These are phyloP conservation scores for Phialocephala subalpina DNA, from an alignment of 2,329 filamentous ascomycete genomes.

Conservation along the genomic window DNA sequence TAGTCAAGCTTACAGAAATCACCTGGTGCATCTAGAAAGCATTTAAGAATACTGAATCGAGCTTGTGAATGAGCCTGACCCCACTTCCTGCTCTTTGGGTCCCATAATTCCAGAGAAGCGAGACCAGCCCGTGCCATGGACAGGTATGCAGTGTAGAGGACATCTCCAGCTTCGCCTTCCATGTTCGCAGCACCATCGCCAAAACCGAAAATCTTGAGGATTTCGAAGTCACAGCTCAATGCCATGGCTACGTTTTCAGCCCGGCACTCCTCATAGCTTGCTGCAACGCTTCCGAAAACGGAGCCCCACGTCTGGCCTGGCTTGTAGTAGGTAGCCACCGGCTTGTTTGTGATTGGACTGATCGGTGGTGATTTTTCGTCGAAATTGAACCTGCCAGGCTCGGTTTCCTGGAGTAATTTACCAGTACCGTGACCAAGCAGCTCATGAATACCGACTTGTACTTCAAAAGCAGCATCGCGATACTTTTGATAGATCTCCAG, in stretches of 20 bases:
- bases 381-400: conserved; percentile 86
- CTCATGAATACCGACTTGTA: conserved; percentile 95
- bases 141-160: conserved; percentile 88
- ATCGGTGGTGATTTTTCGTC: conserved; percentile 82
- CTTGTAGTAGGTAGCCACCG: conserved; percentile 88
- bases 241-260: conserved; percentile 95
- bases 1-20: conserved; percentile 87
- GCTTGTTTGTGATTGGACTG: conserved; percentile 80
- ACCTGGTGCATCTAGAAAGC: conserved; percentile 84
- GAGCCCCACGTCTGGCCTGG: conserved; percentile 94
- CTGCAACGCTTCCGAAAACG: conserved; percentile 87
- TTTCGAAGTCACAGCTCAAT: conserved; percentile 85
- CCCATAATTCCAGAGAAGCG: conserved; percentile 91
- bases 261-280: conserved; percentile 92
- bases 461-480: conserved; percentile 89
- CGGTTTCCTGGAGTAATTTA: conserved; percentile 90
- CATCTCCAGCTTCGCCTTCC: conserved; percentile 79
- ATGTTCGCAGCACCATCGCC: conserved; percentile 80
- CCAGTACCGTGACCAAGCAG: conserved; percentile 89
- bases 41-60: conserved; percentile 85
- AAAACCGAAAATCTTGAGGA: conserved; percentile 91
- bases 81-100: conserved; percentile 78
- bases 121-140: conserved; percentile 95
- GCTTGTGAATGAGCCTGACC: conserved; percentile 80
- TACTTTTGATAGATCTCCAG: conserved; percentile 81